Evolutionary conservation across 75 land plant genomes (phyloP).

Genomic region (Sequoia sempervirens): DNA sequence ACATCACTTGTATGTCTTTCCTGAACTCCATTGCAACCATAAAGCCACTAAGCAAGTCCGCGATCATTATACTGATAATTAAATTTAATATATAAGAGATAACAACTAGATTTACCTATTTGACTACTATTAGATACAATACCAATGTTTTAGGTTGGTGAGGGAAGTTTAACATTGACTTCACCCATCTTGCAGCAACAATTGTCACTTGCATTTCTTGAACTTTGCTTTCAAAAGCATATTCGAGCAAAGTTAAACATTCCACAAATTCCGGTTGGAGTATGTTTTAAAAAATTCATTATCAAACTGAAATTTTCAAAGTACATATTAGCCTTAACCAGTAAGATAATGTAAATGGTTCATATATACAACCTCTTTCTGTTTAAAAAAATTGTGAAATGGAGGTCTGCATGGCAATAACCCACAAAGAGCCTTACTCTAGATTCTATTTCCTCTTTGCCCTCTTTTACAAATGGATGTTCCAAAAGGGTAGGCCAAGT

Average conservation of each 20-base stretch:
- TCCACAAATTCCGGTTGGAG: not conserved
- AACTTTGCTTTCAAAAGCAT: not conserved
- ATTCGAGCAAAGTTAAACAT: not conserved
- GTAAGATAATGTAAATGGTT: not conserved
- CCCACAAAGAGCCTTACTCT: conserved; percentile 37
- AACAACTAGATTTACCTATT: not conserved
- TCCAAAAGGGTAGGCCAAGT: conserved; percentile 93
- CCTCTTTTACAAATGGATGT: conserved; percentile 94
- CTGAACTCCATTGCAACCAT: conserved; percentile 1
- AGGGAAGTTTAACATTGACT: conserved; percentile 36
- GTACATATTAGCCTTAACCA: not conserved
- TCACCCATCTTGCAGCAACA: conserved; percentile 53
- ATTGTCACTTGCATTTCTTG: conserved; percentile 62
- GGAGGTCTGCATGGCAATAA: not conserved
- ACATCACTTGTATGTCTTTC: conserved; percentile 16
- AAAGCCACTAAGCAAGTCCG: not conserved
- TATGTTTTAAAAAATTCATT: not conserved
- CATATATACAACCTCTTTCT: not conserved
- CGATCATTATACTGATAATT: not conserved
- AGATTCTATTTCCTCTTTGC: conserved; percentile 48
- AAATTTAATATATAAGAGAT: not conserved
- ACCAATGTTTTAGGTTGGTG: conserved; percentile 19
- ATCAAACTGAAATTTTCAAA: not conserved
- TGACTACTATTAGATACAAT: conserved; percentile 14
- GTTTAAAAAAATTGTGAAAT: not conserved